Evolutionary conservation across 169 alveolate species (phyloP).

Genomic region (Plasmodium blacklocki): DNA sequence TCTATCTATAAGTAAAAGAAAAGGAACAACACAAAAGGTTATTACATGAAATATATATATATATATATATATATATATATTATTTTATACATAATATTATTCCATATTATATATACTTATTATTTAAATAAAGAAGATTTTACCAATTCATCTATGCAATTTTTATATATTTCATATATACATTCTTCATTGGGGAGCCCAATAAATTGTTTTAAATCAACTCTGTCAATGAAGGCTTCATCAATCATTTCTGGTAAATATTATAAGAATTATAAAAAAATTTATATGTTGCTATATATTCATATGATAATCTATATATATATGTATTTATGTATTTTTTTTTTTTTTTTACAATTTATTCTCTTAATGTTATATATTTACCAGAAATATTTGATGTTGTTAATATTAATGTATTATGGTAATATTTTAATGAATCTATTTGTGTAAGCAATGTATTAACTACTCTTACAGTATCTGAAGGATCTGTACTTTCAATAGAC

Average conservation of each 20-base stretch:
- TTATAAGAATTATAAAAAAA: neutral
- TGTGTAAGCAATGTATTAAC: constrained; percentile 88
- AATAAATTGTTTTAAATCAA: constrained; percentile 83
- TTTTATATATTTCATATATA: constrained; percentile 82
- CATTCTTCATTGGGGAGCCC: constrained; percentile 83
- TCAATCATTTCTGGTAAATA: constrained; percentile 79
- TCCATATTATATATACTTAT: too few relatives aligned
- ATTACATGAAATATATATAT: neutral
- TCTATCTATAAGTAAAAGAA: constrained; percentile 36
- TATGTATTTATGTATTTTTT: neutral
- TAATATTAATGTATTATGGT: constrained; percentile 82
- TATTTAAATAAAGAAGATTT: too few relatives aligned
- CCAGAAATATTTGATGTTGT: constrained; percentile 88
- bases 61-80: constrained; percentile 1
- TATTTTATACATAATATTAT: neutral
- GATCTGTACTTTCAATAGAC: constrained; percentile 84
- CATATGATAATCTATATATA: neutral
- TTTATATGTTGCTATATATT: neutral
- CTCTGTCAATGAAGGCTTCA: constrained; percentile 88
- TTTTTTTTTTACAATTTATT: neutral
- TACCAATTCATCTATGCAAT: constrained; percentile 82
- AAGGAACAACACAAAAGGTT: neutral
- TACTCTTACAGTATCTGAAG: constrained; percentile 87
- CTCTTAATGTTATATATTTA: neutral
- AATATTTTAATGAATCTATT: constrained; percentile 81